Evolutionary conservation across 2,329 filamentous ascomycete species (phyloP).

Genomic region (Fusarium nurragi): DNA sequence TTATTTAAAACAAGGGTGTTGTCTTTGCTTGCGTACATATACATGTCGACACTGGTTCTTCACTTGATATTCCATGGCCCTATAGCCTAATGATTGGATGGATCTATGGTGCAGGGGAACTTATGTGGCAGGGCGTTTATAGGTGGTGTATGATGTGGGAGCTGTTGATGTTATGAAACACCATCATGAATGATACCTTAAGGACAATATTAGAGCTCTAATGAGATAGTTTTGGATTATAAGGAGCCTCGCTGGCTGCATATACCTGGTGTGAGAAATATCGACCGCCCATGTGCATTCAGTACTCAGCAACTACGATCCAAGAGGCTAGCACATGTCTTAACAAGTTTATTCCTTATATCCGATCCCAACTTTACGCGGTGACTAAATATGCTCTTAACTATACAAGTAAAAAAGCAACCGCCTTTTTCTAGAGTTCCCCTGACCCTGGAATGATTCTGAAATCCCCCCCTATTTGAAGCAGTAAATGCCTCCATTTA

Average conservation of each 20-base stretch:
- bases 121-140: slow-evolving; percentile 36
- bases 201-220: slow-evolving; percentile 21
- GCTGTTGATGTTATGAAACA: slow-evolving; percentile 22
- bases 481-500: background rate
- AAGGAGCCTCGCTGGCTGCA: background rate
- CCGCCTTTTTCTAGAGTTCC: slow-evolving; percentile 10
- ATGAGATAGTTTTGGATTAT: slow-evolving; percentile 19
- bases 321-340: background rate
- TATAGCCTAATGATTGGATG: slow-evolving; percentile 27
- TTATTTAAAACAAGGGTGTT: background rate
- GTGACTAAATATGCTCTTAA: slow-evolving; percentile 10
- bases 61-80: slow-evolving; percentile 4
- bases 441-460: slow-evolving; percentile 2
- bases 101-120: slow-evolving; percentile 20
- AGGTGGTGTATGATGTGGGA: slow-evolving; percentile 18
- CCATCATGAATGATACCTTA: slow-evolving; percentile 35
- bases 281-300: background rate
- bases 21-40: slow-evolving; percentile 32
- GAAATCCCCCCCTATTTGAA: slow-evolving; percentile 7
- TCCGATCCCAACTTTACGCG: background rate
- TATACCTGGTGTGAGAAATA: background rate
- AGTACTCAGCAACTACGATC: background rate
- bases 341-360: slow-evolving; percentile 23
- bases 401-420: slow-evolving; percentile 6
- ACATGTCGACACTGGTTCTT: slow-evolving; percentile 24